Conservation (phyloP, 768 basidiomycete species). For the Leucogyrophana mollusca region DNA sequence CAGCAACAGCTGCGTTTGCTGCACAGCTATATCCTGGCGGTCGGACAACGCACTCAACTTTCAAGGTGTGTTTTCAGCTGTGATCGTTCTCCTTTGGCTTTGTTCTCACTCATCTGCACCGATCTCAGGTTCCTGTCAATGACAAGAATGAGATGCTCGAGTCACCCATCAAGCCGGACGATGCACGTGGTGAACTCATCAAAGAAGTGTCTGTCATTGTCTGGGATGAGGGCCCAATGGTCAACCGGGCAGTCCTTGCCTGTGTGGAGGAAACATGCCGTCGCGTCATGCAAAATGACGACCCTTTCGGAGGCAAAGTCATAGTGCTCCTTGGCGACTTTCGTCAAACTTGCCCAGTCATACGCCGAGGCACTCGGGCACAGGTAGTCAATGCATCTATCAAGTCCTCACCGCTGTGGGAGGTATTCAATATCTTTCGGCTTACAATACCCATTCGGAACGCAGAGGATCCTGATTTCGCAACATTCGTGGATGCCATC, state of each 20-base stretch:
- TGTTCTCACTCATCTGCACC: neutral
- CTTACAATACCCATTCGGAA: conserved; percentile 35
- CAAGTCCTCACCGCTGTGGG: conserved; percentile 34
- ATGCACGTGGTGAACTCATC: conserved; percentile 33
- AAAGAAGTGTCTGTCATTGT: conserved; percentile 26
- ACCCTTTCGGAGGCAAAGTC: conserved; percentile 37
- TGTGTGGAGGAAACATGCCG: conserved; percentile 35
- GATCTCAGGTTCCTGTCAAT: conserved; percentile 34
- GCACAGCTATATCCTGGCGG: conserved; percentile 38
- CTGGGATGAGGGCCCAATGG: conserved; percentile 46
- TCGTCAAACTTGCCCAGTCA: conserved; percentile 39
- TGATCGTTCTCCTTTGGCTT: neutral
- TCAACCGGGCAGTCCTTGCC: conserved; percentile 29
- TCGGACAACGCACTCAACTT: conserved; percentile 36
- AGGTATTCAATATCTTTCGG: conserved; percentile 19
- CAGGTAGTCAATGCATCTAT: conserved; percentile 36
- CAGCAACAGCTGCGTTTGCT: conserved; percentile 39
- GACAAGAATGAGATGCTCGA: conserved; percentile 29
- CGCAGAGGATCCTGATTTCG: conserved; percentile 33
- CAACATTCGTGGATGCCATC: conserved; percentile 36
- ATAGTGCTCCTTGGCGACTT: conserved; percentile 39
- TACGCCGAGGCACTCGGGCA: conserved; percentile 23
- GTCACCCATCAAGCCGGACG: conserved; percentile 27
- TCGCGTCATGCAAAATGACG: conserved; percentile 21
- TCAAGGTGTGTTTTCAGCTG: conserved; percentile 26